A percentile compares a stretch with the other conserved stretches of the same genome.
These are phyloP conservation scores for Blastocladiella emersonii DNA, from an alignment of 371 early-diverging fungal genomes.

Conservation along the genomic window DNA sequence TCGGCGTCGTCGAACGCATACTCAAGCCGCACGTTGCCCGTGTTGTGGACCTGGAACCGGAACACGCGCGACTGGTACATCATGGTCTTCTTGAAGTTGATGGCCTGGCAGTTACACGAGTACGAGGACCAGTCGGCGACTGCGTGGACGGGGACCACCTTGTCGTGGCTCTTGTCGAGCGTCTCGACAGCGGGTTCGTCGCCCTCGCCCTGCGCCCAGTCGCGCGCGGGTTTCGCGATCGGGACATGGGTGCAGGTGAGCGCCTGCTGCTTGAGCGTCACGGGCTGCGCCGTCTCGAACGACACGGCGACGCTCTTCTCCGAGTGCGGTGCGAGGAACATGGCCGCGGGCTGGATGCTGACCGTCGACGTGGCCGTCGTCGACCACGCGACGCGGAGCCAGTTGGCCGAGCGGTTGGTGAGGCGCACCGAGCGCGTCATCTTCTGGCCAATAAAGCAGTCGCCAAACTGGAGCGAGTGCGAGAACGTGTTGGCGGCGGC, in stretches of 20 bases:
- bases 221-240: neutral
- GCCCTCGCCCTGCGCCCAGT: neutral
- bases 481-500: slow-evolving; percentile 15
- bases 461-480: slow-evolving; percentile 19
- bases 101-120: slow-evolving; percentile 21
- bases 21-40: slow-evolving; percentile 18
- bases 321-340: neutral
- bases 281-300: neutral
- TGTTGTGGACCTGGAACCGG: slow-evolving; percentile 23
- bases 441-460: slow-evolving; percentile 24
- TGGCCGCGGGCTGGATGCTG: neutral
- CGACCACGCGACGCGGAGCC: neutral
- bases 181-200: neutral
- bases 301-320: neutral
- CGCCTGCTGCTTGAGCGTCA: neutral
- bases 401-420: neutral
- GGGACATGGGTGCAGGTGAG: neutral
- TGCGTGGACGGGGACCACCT: slow-evolving; percentile 8
- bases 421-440: neutral
- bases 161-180: neutral
- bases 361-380: neutral
- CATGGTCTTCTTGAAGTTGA: slow-evolving; percentile 33
- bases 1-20: slow-evolving; percentile 4
- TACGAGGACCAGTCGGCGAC: slow-evolving; percentile 29
- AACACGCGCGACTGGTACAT: slow-evolving; percentile 34